These are phyloP conservation scores for Blastocystis sp. DNA, from an alignment of 352 stramenopile genomes.

Conservation along the genomic window DNA sequence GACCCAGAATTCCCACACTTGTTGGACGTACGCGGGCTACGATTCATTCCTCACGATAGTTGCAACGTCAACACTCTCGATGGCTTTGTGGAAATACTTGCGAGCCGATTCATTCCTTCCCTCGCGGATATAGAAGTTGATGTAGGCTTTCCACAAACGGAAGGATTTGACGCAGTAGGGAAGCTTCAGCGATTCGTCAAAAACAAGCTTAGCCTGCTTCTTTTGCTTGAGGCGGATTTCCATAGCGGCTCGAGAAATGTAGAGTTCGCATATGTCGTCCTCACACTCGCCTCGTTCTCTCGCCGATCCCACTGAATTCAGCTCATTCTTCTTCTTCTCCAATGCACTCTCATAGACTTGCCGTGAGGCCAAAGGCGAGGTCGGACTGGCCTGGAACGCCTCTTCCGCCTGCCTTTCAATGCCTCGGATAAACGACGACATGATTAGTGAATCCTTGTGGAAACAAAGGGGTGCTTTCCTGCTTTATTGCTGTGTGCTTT, in stretches of 20 bases:
- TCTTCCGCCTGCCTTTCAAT: slow-evolving; percentile 18
- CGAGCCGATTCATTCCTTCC: slow-evolving; percentile 47
- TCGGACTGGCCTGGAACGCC: slow-evolving; percentile 20
- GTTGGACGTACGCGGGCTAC: not conserved
- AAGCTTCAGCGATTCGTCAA: slow-evolving; percentile 40
- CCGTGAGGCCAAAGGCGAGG: slow-evolving; percentile 2
- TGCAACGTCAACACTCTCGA: slow-evolving; percentile 39
- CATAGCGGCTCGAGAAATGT: slow-evolving; percentile 61
- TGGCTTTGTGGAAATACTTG: slow-evolving; percentile 39
- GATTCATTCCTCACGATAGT: not conserved
- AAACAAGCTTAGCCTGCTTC: slow-evolving; percentile 55
- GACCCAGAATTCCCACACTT: slow-evolving; percentile 60
- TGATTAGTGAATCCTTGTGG: not conserved
- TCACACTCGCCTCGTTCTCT: not conserved
- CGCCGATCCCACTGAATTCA: not conserved
- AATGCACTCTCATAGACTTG: slow-evolving; percentile 26
- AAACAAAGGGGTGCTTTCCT: not conserved
- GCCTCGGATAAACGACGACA: slow-evolving; percentile 31
- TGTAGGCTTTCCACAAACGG: slow-evolving; percentile 62
- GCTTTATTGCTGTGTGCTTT: not conserved
- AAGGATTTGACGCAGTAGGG: not conserved
- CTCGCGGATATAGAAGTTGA: slow-evolving; percentile 38
- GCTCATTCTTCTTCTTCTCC: not conserved
- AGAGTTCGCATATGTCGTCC: slow-evolving; percentile 46
- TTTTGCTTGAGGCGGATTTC: slow-evolving; percentile 56